Base-by-base conservation (phyloP, 73 alveolate genomes). In the Paramecium pentaurelia region DNA sequence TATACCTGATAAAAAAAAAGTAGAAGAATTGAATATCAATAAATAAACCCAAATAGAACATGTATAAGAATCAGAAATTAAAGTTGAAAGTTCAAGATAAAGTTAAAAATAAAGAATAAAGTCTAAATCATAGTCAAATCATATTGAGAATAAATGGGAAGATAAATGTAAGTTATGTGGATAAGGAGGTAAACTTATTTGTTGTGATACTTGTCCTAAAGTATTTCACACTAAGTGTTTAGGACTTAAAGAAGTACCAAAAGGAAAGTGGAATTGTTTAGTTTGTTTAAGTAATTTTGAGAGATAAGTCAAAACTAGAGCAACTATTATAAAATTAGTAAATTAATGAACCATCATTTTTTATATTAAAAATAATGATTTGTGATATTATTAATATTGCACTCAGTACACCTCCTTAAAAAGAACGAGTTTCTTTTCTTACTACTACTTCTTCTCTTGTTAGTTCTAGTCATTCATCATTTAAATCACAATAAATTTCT, bases 201-300 rank as follows among this genome's bases (percentile, higher is more conserved):
- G 84, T 54, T 87, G 93, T 25, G 93, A 87, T 87, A 87, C 93
- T 4, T 87, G 93, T 60, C 93, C 93, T 27, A 54, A 64, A 38
- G 93, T 87, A 37, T 87, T 87, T 32, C 93, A 87, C 20, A 44
- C 71, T 25, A 87, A 87, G 30, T 87, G 93, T 25, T 37, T 87
- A 32, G 73, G 73, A 20, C 49, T 87, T 16, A 87, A 87, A 71
- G 89, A 64, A 30, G 38, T 58, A 58, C 92, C 92, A 5, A 22
- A 84, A 51, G 92, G 92, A 47, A 54, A 45, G 30, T 84, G 92
- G 92, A 84, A 54, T 54, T 84, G 92, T 22, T 47, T 84, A 84
- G 47, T 40, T 28, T 84, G 92, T 47, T 47, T 27, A 25, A 30
- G 37, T 8, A 84, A 54, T 28, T 84, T 84, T 18, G 83, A 49